These are phyloP conservation scores for Trapa bicornis DNA, from an alignment of 345 rosid species.

Conservation along the genomic window DNA sequence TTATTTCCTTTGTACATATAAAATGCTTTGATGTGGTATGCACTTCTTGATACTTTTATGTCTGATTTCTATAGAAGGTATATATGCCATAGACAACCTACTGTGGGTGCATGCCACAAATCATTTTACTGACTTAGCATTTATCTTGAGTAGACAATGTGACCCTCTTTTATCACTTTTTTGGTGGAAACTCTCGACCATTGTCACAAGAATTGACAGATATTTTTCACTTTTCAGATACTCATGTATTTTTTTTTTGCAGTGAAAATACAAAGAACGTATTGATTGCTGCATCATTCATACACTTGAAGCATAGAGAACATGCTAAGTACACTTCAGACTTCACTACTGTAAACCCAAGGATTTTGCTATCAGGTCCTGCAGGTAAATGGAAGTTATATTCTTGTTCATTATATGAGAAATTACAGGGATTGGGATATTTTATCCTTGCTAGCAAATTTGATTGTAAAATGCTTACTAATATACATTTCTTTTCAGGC, in stretches of 20 bases:
- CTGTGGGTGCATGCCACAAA: background rate
- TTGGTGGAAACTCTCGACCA: background rate
- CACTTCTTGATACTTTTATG: background rate
- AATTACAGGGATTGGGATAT: background rate
- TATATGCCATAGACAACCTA: too few species aligned
- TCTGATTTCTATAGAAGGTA: background rate
- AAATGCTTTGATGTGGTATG: background rate
- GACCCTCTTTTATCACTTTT: background rate
- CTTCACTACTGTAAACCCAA: constrained; percentile 58
- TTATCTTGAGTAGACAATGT: background rate
- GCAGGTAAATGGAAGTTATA: constrained; percentile 41
- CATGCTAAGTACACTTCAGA: constrained; percentile 62
- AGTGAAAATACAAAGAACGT: constrained; percentile 74
- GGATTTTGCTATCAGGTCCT: constrained; percentile 89
- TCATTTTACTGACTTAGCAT: background rate
- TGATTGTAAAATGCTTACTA: background rate
- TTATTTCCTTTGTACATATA: background rate
- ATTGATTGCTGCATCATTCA: constrained; percentile 61
- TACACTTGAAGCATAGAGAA: constrained; percentile 75
- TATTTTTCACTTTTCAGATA: too few species aligned
- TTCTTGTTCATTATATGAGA: background rate
- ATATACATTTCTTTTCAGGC: constrained; percentile 32
- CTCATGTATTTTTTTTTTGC: constrained; percentile 14
- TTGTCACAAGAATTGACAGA: too few species aligned
- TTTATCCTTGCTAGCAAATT: background rate